Evolutionary conservation across 164 flowering plant species (phyloP).

Genomic region (Aristolochia fimbriata): DNA sequence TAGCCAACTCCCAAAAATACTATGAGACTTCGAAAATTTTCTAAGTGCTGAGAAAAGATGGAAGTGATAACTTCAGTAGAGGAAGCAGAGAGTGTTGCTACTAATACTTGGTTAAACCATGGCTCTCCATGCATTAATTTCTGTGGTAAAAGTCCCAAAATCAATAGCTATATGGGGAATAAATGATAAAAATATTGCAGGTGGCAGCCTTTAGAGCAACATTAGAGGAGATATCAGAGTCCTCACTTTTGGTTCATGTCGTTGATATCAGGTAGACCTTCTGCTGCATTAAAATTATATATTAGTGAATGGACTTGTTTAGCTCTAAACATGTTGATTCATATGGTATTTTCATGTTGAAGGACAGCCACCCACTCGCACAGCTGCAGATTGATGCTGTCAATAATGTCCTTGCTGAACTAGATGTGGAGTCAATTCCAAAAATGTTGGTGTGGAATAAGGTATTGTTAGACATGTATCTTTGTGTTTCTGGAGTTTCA

Average conservation of each 20-base stretch:
- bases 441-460: conserved; percentile 88
- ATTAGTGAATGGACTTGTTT: not conserved
- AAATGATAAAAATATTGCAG: conserved; percentile 24
- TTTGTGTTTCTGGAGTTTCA: too few relatives aligned
- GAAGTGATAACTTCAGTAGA: too few relatives aligned
- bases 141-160: not conserved
- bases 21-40: too few relatives aligned
- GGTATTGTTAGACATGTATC: conserved; percentile 25
- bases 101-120: too few relatives aligned
- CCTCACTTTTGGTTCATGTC: conserved; percentile 92
- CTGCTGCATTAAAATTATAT: not conserved
- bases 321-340: not conserved
- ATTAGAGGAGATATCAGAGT: conserved; percentile 88
- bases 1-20: too few relatives aligned
- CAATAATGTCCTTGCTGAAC: conserved; percentile 70
- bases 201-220: conserved; percentile 98
- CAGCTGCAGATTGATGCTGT: conserved; percentile 86
- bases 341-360: not conserved
- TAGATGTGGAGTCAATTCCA: conserved; percentile 72
- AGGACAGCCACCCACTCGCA: conserved; percentile 76
- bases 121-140: too few relatives aligned
- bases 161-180: not conserved
- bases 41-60: too few relatives aligned
- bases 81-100: too few relatives aligned
- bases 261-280: conserved; percentile 74